Conservation (phyloP, 176 grass and related monocot species). For the Ensete ventricosum region DNA sequence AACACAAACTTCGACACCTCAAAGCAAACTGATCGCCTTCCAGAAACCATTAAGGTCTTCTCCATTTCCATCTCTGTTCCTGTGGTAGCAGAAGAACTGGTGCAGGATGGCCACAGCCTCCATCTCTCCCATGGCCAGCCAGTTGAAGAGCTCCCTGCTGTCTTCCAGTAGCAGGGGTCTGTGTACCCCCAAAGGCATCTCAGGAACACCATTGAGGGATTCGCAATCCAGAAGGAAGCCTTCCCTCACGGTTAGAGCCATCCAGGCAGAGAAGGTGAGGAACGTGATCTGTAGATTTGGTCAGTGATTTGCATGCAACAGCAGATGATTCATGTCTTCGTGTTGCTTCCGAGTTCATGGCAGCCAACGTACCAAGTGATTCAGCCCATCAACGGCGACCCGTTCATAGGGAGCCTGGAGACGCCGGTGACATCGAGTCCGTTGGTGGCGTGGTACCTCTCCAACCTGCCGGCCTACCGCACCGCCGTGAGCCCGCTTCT, state of each 20-base stretch:
- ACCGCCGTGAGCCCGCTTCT: constrained; percentile 91
- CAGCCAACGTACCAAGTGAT: constrained; percentile 85
- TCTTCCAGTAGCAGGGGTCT: constrained; percentile 18
- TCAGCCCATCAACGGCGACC: constrained; percentile 95
- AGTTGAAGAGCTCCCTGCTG: constrained; percentile 47
- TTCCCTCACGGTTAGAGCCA: constrained; percentile 62
- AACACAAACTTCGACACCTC: too few relatives aligned
- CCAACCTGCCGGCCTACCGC: constrained; percentile 96
- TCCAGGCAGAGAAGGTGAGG: constrained; percentile 65
- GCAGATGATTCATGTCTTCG: too few relatives aligned
- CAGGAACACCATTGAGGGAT: constrained; percentile 22
- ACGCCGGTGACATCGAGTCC: constrained; percentile 89
- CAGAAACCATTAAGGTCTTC: too few relatives aligned
- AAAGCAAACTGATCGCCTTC: too few relatives aligned
- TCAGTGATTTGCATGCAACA: too few relatives aligned
- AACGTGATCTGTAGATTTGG: too few relatives aligned
- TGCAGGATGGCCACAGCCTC: constrained; percentile 57
- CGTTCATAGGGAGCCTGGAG: constrained; percentile 86
- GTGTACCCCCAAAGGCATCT: constrained; percentile 43
- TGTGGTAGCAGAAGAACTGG: too few relatives aligned
- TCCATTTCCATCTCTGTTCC: too few relatives aligned
- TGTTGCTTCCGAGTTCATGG: too few relatives aligned
- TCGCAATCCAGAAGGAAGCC: constrained; percentile 24
- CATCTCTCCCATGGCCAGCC: constrained; percentile 72
- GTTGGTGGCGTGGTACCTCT: constrained; percentile 82